Base-by-base conservation (phyloP, 2,329 filamentous ascomycete species). In the Phialocephala subalpina region DNA sequence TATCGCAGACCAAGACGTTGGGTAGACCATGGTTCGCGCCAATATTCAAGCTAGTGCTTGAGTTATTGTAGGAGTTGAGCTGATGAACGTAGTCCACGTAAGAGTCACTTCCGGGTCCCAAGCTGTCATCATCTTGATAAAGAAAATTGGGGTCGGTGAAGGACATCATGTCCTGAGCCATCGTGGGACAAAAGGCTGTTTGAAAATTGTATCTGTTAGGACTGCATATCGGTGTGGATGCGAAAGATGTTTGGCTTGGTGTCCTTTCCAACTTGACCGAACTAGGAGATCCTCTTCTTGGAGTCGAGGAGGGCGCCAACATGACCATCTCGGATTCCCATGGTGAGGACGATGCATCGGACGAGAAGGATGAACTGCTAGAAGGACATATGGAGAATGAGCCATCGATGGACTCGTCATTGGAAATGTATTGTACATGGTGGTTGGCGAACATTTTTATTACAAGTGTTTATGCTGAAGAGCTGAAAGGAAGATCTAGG, bases 371-470 rank as follows among this genome's bases (percentile, higher is more conserved):
- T 16, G 69, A 67, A 20, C 45, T 25, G 9, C 18, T 40, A 45
- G 40, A 67, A 60, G 33, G 61, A 63, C n/a, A 35, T 22, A n/a
- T 3, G 2, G 55, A 57, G 55, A 57, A 57, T 14, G 35, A 57
- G 29, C 33, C 55, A n/a, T 57, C 57, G 29, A 64, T 60, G 40
- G 58, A 58, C 40, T 69, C 38, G 3, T 63, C 42, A 57, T 67
- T 67, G 20, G 35, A 58, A 53, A 58, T 45, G 49, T 62, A 65
- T 25, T 22, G 33, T 18, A 61, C 18, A 14, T 60, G 62, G 18
- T 63, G 47, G 4, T 69, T 66, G 25, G 40, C 58, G 47, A 70
- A 72, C 69, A 73, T 71, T 36, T 64, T 67, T 62, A 57, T 35
- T 18, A 52, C 22, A 36, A 40, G 8, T 29, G 58, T 52, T 20